phyloP scores from a whole-genome alignment of 495 filamentous ascomycete genomes.

The Lindgomyces ingoldianus region DNA sequence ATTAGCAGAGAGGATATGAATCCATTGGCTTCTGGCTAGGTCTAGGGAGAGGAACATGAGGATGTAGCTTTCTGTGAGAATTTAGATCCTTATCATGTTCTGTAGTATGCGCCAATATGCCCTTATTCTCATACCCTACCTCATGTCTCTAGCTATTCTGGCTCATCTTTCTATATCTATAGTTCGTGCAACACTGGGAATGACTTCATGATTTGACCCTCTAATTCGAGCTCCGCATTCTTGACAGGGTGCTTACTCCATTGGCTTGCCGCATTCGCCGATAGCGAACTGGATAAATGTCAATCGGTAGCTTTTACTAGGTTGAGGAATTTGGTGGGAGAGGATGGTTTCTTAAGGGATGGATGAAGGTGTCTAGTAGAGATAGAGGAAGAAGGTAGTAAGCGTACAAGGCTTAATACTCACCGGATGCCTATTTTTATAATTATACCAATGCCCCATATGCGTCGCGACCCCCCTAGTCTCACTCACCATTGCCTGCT shows the following conservation, averaged over 20 bases:
- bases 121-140: too few relatives aligned
- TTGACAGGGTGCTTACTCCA: slow-evolving; percentile 63
- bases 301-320: not conserved
- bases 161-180: slow-evolving; percentile 50
- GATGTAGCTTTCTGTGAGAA: too few relatives aligned
- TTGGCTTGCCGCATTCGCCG: slow-evolving; percentile 71
- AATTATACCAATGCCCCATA: slow-evolving; percentile 64
- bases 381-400: too few relatives aligned
- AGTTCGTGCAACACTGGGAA: slow-evolving; percentile 53
- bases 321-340: not conserved
- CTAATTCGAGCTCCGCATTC: slow-evolving; percentile 64
- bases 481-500: slow-evolving; percentile 49
- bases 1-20: too few relatives aligned
- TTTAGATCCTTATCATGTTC: too few relatives aligned
- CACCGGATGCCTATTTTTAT: slow-evolving; percentile 61
- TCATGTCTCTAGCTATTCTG: too few relatives aligned
- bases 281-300: slow-evolving; percentile 56
- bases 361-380: too few relatives aligned
- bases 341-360: too few relatives aligned
- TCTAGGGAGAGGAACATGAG: too few relatives aligned
- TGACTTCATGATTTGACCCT: slow-evolving; percentile 56
- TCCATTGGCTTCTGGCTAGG: too few relatives aligned
- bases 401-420: not conserved
- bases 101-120: too few relatives aligned
- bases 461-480: slow-evolving; percentile 36